Evolutionary conservation across 2,329 filamentous ascomycete genomes (phyloP), one percentile per base, ranked within the genome.

Genomic region (Phyllachora maydis): DNA sequence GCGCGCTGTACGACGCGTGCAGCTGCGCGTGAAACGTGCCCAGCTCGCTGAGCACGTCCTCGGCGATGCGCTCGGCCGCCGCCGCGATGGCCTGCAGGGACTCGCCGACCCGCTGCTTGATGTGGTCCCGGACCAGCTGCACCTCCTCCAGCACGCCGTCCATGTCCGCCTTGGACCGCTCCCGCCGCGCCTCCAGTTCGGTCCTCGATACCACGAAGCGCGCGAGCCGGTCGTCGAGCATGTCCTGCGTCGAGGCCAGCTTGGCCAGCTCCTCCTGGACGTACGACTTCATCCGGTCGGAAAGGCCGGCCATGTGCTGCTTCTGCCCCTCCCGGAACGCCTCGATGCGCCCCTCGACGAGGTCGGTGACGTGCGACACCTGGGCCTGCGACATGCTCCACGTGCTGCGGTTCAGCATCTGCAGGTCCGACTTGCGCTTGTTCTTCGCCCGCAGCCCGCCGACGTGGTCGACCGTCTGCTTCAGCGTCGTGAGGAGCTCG

Each of bases 131-230:
- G 13, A 95, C 59, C n/a, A 65, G 68, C 42, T 83, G 83, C 43
- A 95, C 92, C 42, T 91, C 85, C 37, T 88, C 78, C 7, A 98
- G 58, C 2, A 92, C 73, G n/a, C 65, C 56, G 36, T 93, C 83
- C 77, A 93, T 82, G 27, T 83, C 75, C 22, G 83, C 69, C 37
- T 75, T 78, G 3, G 81, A 74, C 30, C 60, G 56, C 13, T 61
- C 55, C 26, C 70, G 75, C 37, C 76, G 70, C 19, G 64, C 54
- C 14, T 75, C 59, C 10, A 90, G 60, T 34, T 75, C 65, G 23
- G 57, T 54, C 42, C 73, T 70, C 0, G 75, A 77, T 11, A 59
- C 54, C 18, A 67, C 58, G 35, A 92, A 81, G 1, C 59, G 58
- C 6, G 59, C 50, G 6, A 75, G 57, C 37, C 83, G 76, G 21